Base-by-base conservation (phyloP, 2,329 filamentous ascomycete species). In the Laburnicola sp. region DNA sequence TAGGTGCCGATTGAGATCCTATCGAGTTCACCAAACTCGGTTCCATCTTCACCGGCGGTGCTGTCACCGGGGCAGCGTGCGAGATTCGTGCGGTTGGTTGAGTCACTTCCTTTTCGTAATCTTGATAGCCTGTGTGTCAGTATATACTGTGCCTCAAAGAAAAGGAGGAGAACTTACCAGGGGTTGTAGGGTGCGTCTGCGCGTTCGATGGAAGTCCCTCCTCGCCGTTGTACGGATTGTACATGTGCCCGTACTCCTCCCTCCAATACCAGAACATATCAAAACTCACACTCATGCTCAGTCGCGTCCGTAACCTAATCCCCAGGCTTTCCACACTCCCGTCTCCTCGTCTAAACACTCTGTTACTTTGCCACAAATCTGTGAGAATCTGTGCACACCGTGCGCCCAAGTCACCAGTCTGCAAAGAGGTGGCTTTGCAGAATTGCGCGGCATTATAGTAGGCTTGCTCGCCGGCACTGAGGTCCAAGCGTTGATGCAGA, bases 201-300 rank as follows among this genome's bases (percentile, higher is more conserved):
- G 63, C 58, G 11, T 61, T 63, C 4, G 62, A 58, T 1, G 59
- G 44, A 26, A 58, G 32, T 1, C 42, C 37, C 26, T 70, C 67
- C n/a, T 72, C 69, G 43, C 63, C 65, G 23, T 65, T 68, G 46
- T 72, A 72, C 2, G 68, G 69, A 41, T 71, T 72, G 31, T 59
- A 54, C 66, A 70, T 69, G 47, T 71, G 65, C 23, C 66, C 64
- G 28, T 72, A 73, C 31, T 71, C 69, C 50, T 71, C 70, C 44
- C 70, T 56, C 70, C 70, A 73, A 40, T 71, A 73, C 70, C 70
- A 73, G 52, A 73, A 72, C 68, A 71, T 72, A 42, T 73, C 70
- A 39, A 72, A 73, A 36, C 62, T 70, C 11, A 73, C 61, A 44
- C 68, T 71, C 70, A 73, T 73, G 42, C 65, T 70, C 10, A 73